Base-by-base conservation (phyloP, 1,284 basidiomycete genomes). In the Ceratobasidium sp. region DNA sequence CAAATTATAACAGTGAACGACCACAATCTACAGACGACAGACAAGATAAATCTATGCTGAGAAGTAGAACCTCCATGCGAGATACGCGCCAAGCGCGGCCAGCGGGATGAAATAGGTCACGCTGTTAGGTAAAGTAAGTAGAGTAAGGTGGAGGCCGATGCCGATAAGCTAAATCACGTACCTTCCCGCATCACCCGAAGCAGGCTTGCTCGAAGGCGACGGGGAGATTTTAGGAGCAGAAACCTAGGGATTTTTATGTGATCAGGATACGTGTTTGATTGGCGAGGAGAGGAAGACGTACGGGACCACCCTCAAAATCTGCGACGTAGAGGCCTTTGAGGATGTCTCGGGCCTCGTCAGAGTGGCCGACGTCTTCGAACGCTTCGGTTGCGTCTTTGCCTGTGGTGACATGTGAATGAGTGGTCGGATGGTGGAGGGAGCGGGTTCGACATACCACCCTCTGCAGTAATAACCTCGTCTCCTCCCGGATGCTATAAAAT, bases 331-430 rank as follows among this genome's bases (percentile, higher is more conserved):
- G 85, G 78, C 82, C 87, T 74, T 88, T 87, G 72, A 99, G 86
- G 75, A 97, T 87, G n/a, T 85, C 90, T 73, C 97, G 90, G 18
- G 97, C 97, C 82, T 99, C 97, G 79, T 99, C 97, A 18, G 96
- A 98, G 87, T 99, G 97, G 53, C 97, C 97, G 59, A 99, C 96
- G 81, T 99, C 97, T 84, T 99, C 97, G 79, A 99, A 99, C 12
- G 97, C 95, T 81, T 99, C 97, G 52, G 97, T 97, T 32, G 95
- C 96, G 81, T 99, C 96, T 80, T 92, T 90, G 78, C 91, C 92
- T 93, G 78, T 50, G 34, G 18, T n/a, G 16, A 45, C 12, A 21
- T 16, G 52, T 64, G 8, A 28, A 30, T 43, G n/a, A 21, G 16
- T 5, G 57, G 18, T 14, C 32, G 30, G 36, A 21, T 36, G 18